These are phyloP conservation scores for Phlebopus sp. DNA, from an alignment of 1,284 basidiomycete species.

Conservation along the genomic window DNA sequence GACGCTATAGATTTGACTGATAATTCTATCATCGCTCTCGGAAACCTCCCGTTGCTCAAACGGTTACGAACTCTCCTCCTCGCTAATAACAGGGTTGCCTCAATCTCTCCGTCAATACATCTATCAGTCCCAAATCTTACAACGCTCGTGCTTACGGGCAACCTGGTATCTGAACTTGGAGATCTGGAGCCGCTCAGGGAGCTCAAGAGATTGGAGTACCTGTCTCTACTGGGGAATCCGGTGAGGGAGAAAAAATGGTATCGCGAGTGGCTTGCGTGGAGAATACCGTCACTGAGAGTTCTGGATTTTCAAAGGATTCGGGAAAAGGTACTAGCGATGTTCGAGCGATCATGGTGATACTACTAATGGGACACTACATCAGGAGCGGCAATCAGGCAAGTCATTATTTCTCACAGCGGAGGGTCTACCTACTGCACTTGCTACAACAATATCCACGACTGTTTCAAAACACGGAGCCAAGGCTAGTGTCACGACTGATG, in stretches of 20 bases:
- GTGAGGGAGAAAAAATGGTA: constrained; percentile 94
- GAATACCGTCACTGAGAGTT: constrained; percentile 82
- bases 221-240: constrained; percentile 88
- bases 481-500: constrained; percentile 59
- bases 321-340: constrained; percentile 71
- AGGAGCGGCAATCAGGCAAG: constrained; percentile 78
- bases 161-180: constrained; percentile 72
- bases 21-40: constrained; percentile 88
- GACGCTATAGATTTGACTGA: constrained; percentile 96
- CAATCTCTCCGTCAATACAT: constrained; percentile 78
- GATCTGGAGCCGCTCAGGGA: constrained; percentile 84
- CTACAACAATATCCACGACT: constrained; percentile 72
- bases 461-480: constrained; percentile 65
- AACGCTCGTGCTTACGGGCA: constrained; percentile 79
- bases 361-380: constrained; percentile 26
- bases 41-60: constrained; percentile 82
- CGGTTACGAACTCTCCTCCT: constrained; percentile 78
- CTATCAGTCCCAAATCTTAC: constrained; percentile 83
- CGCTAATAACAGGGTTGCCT: constrained; percentile 84
- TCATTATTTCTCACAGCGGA: constrained; percentile 76
- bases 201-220: constrained; percentile 75
- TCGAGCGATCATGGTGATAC: constrained; percentile 17
- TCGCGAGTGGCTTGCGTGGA: constrained; percentile 89
- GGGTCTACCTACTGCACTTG: constrained; percentile 76
- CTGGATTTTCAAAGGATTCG: constrained; percentile 97